Evolutionary conservation across 225 moss, liverwort and hornwort genomes (phyloP).

Genomic region (Marchantia polymorpha): DNA sequence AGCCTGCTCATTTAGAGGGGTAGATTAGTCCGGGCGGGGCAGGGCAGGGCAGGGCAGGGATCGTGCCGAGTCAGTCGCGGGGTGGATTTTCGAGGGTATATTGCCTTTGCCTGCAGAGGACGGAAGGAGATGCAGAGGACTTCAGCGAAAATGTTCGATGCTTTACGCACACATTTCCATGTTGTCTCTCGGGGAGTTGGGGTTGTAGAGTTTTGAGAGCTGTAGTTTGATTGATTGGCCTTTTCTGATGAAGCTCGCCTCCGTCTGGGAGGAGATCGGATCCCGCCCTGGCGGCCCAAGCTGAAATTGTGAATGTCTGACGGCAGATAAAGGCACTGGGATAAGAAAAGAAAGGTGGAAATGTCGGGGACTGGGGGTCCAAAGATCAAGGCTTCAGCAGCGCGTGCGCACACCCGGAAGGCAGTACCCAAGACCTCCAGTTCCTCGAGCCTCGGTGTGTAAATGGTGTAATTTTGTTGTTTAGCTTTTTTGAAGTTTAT

Average conservation of each 20-base stretch:
- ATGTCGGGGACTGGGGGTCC: conserved; percentile 37
- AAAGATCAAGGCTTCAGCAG: conserved; percentile 45
- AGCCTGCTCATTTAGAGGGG: not conserved
- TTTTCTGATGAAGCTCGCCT: not conserved
- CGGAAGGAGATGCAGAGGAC: not conserved
- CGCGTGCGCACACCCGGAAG: conserved; percentile 46
- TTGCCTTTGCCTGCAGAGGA: not conserved
- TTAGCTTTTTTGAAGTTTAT: conserved; percentile 5
- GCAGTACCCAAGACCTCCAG: conserved; percentile 2
- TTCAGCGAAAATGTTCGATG: not conserved
- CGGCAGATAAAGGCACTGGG: not conserved
- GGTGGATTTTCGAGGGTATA: not conserved
- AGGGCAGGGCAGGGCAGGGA: too few species aligned
- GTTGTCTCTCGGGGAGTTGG: not conserved
- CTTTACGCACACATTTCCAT: not conserved
- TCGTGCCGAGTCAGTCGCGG: not conserved
- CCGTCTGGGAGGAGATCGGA: not conserved
- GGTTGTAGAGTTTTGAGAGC: not conserved
- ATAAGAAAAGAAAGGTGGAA: conserved; percentile 1
- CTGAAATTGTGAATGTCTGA: conserved; percentile 8
- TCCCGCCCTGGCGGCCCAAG: not conserved
- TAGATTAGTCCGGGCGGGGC: not conserved
- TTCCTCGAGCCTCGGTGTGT: conserved; percentile 23
- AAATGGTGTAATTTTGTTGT: conserved; percentile 9
- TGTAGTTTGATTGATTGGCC: not conserved